These are phyloP conservation scores for Colletotrichum tropicicola DNA, from an alignment of 2,329 filamentous ascomycete genomes.

Conservation along the genomic window DNA sequence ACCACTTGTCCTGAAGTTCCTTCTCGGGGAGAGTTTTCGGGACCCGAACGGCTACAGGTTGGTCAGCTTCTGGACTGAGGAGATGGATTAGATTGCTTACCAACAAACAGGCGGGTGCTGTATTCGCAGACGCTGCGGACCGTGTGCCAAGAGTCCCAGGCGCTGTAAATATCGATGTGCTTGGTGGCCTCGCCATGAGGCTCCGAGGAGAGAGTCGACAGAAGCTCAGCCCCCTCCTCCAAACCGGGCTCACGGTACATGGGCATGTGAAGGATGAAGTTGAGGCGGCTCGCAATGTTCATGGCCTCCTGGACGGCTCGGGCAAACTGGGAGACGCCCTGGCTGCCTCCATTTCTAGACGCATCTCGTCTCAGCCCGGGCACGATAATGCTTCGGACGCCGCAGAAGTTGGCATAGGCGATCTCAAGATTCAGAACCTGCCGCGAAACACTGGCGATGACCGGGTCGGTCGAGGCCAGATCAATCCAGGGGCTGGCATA, in stretches of 20 bases:
- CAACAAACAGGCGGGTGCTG: conserved; percentile 79
- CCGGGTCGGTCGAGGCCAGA: conserved; percentile 81
- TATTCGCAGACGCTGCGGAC: conserved; percentile 90
- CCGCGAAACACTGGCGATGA: conserved; percentile 86
- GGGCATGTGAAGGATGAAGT: conserved; percentile 82
- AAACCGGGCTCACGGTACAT: conserved; percentile 79
- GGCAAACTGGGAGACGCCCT: conserved; percentile 78
- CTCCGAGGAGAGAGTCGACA: conserved; percentile 53
- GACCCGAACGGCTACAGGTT: conserved; percentile 59
- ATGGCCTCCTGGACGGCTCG: conserved; percentile 85
- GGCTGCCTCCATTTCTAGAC: conserved; percentile 57
- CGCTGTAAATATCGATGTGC: conserved; percentile 75
- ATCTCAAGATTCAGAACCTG: conserved; percentile 92
- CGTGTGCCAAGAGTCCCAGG: conserved; percentile 95
- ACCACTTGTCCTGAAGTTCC: conserved; percentile 73
- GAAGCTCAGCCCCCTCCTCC: conserved; percentile 60
- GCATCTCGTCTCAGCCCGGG: conserved; percentile 77
- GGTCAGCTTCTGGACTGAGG: too few relatives aligned
- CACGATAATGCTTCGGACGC: conserved; percentile 83
- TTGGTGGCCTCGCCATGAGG: conserved; percentile 42
- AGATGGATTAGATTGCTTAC: conserved; percentile 61
- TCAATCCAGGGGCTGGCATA: conserved; percentile 94
- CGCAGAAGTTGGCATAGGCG: conserved; percentile 95
- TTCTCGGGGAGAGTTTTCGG: conserved; percentile 67
- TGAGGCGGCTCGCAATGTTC: conserved; percentile 77